A percentile compares a stretch with the other conserved stretches of the same genome.
Conservation (phyloP, 2,329 filamentous ascomycete species). For the Tolypocladium inflatum region DNA sequence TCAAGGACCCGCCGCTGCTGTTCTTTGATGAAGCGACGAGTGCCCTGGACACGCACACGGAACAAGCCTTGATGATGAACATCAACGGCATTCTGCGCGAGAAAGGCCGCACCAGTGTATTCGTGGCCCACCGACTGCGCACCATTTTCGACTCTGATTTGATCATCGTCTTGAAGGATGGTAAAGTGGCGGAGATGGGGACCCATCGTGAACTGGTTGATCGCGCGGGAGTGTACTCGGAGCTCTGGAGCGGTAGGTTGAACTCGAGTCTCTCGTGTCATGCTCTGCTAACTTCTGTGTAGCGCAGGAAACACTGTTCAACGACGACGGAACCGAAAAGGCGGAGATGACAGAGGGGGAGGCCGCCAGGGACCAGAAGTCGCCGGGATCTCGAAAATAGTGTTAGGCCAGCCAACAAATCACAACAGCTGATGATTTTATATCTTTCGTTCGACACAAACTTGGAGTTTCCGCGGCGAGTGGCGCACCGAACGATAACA, state of each 20-base stretch:
- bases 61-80: constrained; percentile 80
- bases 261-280: neutral
- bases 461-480: constrained; percentile 5
- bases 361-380: neutral
- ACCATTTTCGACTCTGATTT: constrained; percentile 91
- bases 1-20: constrained; percentile 82
- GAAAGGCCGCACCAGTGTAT: constrained; percentile 83
- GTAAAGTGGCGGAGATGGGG: constrained; percentile 77
- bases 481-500: no score
- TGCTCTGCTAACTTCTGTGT: constrained; percentile 2
- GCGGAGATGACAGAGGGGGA: constrained; percentile 20
- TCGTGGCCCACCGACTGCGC: constrained; percentile 83
- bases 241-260: constrained; percentile 77
- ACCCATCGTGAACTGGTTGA: constrained; percentile 81
- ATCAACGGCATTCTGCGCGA: constrained; percentile 89
- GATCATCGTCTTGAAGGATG: constrained; percentile 83
- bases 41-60: constrained; percentile 86
- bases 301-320: constrained; percentile 56
- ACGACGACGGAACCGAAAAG: constrained; percentile 33
- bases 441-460: no score
- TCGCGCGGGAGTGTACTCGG: constrained; percentile 68
- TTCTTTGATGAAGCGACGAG: constrained; percentile 96
- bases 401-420: neutral
- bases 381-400: neutral
- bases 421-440: neutral